Conservation (phyloP, 1,284 basidiomycete genomes). For the Leccinum pachyderme region DNA sequence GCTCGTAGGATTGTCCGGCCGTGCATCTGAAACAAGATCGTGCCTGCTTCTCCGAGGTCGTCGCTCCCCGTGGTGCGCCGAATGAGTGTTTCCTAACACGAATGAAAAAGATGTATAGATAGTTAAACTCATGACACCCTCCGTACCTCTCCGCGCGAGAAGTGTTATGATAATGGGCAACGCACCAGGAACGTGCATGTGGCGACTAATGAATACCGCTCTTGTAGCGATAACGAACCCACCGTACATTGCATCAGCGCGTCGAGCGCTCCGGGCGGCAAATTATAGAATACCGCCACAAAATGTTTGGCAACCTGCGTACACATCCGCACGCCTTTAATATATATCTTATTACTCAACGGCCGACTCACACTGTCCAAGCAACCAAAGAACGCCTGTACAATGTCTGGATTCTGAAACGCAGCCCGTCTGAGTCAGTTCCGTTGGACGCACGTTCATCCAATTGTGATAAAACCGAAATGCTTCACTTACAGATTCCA, state of each 20-base stretch:
- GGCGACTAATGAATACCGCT: constrained; percentile 82
- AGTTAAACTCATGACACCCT: constrained; percentile 1
- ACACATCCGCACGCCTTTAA: not conserved
- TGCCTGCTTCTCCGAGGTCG: constrained; percentile 49
- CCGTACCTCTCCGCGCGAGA: too few relatives aligned
- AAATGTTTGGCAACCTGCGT: constrained; percentile 72
- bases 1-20: constrained; percentile 72
- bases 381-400: constrained; percentile 83
- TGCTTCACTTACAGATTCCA: constrained; percentile 56
- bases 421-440: constrained; percentile 8
- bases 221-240: constrained; percentile 71
- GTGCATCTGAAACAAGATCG: constrained; percentile 54
- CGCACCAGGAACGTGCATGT: constrained; percentile 80
- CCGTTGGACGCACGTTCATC: not conserved
- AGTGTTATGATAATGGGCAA: not conserved
- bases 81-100: constrained; percentile 54
- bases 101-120: not conserved
- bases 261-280: constrained; percentile 67
- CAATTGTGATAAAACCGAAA: not conserved
- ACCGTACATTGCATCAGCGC: constrained; percentile 73
- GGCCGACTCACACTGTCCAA: constrained; percentile 57
- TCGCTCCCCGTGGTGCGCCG: constrained; percentile 57
- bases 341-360: not conserved
- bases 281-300: constrained; percentile 63
- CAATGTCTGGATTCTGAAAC: constrained; percentile 79